Conservation (phyloP, 305 asterid genomes). For the Fraxinus sp. region DNA sequence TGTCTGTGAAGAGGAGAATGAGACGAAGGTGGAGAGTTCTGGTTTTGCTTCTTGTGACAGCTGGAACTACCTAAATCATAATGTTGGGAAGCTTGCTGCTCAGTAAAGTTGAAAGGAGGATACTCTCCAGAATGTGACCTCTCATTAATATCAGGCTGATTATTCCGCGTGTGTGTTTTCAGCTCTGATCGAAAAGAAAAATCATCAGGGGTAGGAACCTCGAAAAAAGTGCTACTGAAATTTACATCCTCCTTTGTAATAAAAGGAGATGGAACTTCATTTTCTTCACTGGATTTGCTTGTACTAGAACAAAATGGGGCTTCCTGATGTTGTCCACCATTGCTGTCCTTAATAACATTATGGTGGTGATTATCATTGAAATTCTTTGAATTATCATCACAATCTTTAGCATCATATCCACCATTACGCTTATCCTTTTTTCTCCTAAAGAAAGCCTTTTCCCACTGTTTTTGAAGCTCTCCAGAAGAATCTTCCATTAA, state of each 20-base stretch:
- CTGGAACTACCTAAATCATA: constrained; percentile 37
- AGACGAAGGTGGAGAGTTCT: constrained; percentile 13
- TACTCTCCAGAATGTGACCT: constrained; percentile 22
- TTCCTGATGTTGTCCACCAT: constrained; percentile 25
- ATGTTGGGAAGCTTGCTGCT: constrained; percentile 17
- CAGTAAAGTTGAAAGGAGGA: constrained; percentile 22
- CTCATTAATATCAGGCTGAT: constrained; percentile 15
- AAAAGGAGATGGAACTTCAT: constrained; percentile 28
- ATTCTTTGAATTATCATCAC: constrained; percentile 31
- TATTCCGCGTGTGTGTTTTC: neutral
- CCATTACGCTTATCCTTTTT: constrained; percentile 35
- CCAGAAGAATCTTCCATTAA: constrained; percentile 72
- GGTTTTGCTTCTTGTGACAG: constrained; percentile 20
- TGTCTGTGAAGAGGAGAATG: constrained; percentile 19
- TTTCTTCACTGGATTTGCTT: constrained; percentile 27
- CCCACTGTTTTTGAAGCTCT: constrained; percentile 70
- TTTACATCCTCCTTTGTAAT: constrained; percentile 23
- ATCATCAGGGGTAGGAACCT: constrained; percentile 18
- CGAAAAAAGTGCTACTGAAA: constrained; percentile 20
- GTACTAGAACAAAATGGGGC: constrained; percentile 22
- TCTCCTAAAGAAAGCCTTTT: constrained; percentile 67
- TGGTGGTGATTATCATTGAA: constrained; percentile 24
- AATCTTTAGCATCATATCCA: constrained; percentile 35
- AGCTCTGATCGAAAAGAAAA: neutral
- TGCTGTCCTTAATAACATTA: constrained; percentile 28